Conservation (phyloP, 2,329 filamentous ascomycete species). For the Fusarium stilboides region DNA sequence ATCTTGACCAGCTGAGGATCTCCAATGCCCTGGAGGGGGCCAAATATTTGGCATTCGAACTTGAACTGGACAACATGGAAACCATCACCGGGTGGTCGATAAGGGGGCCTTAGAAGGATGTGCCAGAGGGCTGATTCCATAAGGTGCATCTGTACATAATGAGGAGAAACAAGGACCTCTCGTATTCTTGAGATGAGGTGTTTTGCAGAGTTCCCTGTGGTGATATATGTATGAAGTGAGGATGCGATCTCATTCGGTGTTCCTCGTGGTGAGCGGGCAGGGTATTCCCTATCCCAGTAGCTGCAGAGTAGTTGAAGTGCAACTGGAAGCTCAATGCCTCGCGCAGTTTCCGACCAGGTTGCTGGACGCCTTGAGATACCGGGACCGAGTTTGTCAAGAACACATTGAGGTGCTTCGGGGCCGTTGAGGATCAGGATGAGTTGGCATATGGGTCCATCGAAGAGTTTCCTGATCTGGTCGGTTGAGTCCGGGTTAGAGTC, state of each 20-base stretch:
- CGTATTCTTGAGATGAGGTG: conserved; percentile 52
- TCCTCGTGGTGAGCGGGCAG: conserved; percentile 54
- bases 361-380: conserved; percentile 53
- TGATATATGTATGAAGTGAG: conserved; percentile 51
- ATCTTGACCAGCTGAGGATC: conserved; percentile 52
- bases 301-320: conserved; percentile 56
- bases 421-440: conserved; percentile 57
- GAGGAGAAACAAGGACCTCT: conserved; percentile 53
- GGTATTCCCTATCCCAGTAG: conserved; percentile 56
- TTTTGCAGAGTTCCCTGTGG: conserved; percentile 50
- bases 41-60: conserved; percentile 55
- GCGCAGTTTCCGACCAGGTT: conserved; percentile 53
- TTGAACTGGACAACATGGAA: conserved; percentile 56
- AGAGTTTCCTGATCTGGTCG: conserved; percentile 54
- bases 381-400: conserved; percentile 55
- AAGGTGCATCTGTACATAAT: conserved; percentile 57
- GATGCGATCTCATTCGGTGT: conserved; percentile 55
- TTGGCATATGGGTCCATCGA: conserved; percentile 57
- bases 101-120: conserved; percentile 52
- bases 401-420: conserved; percentile 54
- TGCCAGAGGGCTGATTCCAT: conserved; percentile 58
- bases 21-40: conserved; percentile 49
- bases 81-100: conserved; percentile 53
- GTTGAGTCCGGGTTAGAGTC: conserved; percentile 49
- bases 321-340: conserved; percentile 54